These are phyloP conservation scores for Tetradesmus obliquus DNA, from an alignment of 139 green algal species.

Conservation along the genomic window DNA sequence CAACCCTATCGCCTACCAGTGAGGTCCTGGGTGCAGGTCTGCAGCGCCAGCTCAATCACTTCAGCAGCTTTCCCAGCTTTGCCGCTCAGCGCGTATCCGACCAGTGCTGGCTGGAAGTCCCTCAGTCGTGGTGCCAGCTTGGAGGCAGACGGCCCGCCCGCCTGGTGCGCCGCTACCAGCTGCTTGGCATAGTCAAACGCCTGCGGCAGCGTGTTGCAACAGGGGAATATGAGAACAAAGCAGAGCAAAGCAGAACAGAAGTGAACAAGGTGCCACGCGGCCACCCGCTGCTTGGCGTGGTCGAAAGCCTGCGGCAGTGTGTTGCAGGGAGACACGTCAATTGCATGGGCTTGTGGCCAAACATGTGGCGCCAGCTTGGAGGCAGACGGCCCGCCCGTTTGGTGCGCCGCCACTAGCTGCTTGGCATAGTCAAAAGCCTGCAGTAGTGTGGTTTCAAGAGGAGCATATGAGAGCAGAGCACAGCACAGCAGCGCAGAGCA, in stretches of 20 bases:
- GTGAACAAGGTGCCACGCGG: conserved; percentile 36
- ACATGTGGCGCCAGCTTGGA: too few relatives aligned
- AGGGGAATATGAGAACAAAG: too few relatives aligned
- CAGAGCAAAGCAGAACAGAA: too few relatives aligned
- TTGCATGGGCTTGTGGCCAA: too few relatives aligned
- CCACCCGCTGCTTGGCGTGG: conserved; percentile 43
- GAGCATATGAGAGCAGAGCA: neutral
- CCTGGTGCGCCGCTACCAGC: conserved; percentile 41
- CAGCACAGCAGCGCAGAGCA: neutral
- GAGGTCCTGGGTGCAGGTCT: conserved; percentile 6
- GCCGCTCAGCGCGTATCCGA: conserved; percentile 54
- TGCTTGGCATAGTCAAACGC: conserved; percentile 33
- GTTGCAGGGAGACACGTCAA: too few relatives aligned
- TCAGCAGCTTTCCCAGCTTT: conserved; percentile 49
- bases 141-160: neutral
- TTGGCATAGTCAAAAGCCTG: conserved; percentile 30
- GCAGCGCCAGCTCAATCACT: conserved; percentile 2
- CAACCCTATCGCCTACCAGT: neutral
- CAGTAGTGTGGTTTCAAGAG: too few relatives aligned
- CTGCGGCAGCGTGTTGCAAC: too few relatives aligned
- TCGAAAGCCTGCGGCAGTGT: neutral
- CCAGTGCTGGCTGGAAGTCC: conserved; percentile 65
- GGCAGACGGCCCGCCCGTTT: too few relatives aligned
- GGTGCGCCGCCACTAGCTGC: conserved; percentile 37
- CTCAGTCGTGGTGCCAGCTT: conserved; percentile 53